Evolutionary conservation across 345 rosid genomes (phyloP).

Genomic region (Moricandia moricandioides): DNA sequence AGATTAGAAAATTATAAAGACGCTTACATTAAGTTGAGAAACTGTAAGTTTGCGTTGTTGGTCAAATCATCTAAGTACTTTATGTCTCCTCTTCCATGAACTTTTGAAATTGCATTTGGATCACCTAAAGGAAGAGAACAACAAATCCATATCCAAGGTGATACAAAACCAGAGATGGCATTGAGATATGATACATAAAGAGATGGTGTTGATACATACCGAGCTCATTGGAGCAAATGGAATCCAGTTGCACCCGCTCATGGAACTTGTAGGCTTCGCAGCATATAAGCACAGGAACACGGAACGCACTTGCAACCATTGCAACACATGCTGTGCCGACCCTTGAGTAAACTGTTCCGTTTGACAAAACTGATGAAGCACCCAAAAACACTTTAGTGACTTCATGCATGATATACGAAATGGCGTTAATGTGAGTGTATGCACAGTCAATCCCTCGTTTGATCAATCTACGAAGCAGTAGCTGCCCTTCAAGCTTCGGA

Average conservation of each 20-base stretch:
- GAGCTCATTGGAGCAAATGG: slow-evolving; percentile 89
- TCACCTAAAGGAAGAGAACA: slow-evolving; percentile 54
- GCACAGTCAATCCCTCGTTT: slow-evolving; percentile 73
- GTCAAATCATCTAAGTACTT: slow-evolving; percentile 52
- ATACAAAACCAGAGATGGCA: too few species aligned
- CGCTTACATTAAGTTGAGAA: slow-evolving; percentile 70
- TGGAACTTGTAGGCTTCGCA: slow-evolving; percentile 97
- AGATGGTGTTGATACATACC: slow-evolving; percentile 43
- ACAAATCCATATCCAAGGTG: not conserved
- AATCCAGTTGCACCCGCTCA: slow-evolving; percentile 92
- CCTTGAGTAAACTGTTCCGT: slow-evolving; percentile 92
- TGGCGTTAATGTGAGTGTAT: slow-evolving; percentile 82
- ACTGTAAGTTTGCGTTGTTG: slow-evolving; percentile 64
- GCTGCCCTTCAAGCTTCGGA: slow-evolving; percentile 90
- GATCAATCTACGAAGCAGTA: slow-evolving; percentile 79
- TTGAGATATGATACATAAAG: too few species aligned
- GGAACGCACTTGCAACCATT: slow-evolving; percentile 87
- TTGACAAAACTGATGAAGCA: slow-evolving; percentile 89
- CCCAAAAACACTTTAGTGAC: slow-evolving; percentile 88
- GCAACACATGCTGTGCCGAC: slow-evolving; percentile 96
- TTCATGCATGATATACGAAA: slow-evolving; percentile 92
- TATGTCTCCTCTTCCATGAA: slow-evolving; percentile 63
- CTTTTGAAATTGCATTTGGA: slow-evolving; percentile 75
- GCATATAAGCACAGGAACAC: slow-evolving; percentile 81
- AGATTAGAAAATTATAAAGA: slow-evolving; percentile 9